These are phyloP conservation scores for Trichomonascaceae sp. DNA, from an alignment of 1,139 yeast species.

Conservation along the genomic window DNA sequence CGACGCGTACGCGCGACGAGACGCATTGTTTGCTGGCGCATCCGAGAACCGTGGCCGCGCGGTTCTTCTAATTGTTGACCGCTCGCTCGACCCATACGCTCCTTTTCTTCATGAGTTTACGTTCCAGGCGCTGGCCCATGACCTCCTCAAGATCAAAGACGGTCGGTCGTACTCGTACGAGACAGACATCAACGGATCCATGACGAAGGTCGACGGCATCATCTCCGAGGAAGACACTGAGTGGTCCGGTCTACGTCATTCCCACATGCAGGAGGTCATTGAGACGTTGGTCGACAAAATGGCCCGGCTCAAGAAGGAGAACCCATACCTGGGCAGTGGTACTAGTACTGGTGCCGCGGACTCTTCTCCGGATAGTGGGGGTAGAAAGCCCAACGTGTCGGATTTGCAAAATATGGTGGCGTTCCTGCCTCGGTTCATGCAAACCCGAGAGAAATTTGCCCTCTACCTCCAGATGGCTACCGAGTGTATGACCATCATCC, in stretches of 20 bases:
- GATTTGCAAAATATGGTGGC: constrained; percentile 32
- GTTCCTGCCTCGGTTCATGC: constrained; percentile 29
- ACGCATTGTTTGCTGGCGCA: constrained; percentile 42
- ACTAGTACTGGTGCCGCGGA: constrained; percentile 15
- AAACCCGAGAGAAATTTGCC: constrained; percentile 26
- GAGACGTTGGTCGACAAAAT: constrained; percentile 49
- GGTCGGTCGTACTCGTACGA: constrained; percentile 42
- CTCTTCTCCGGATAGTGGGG: constrained; percentile 1
- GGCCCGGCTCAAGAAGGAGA: constrained; percentile 55
- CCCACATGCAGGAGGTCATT: constrained; percentile 66
- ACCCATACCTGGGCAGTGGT: constrained; percentile 33
- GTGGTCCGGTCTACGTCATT: constrained; percentile 62
- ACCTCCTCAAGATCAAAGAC: constrained; percentile 37
- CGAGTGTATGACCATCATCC: constrained; percentile 27
- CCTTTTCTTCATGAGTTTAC: constrained; percentile 84
- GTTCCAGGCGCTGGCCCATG: constrained; percentile 92
- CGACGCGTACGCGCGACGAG: constrained; percentile 60
- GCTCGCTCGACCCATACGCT: constrained; percentile 72
- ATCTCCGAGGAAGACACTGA: constrained; percentile 58
- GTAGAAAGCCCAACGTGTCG: constrained; percentile 21
- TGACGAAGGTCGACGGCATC: constrained; percentile 30
- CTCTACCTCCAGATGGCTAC: constrained; percentile 29
- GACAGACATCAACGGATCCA: constrained; percentile 51
- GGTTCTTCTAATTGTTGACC: constrained; percentile 61
- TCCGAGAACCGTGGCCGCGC: constrained; percentile 46